These are phyloP conservation scores for Eutrema japonicum DNA, from an alignment of 345 rosid species.

Conservation along the genomic window DNA sequence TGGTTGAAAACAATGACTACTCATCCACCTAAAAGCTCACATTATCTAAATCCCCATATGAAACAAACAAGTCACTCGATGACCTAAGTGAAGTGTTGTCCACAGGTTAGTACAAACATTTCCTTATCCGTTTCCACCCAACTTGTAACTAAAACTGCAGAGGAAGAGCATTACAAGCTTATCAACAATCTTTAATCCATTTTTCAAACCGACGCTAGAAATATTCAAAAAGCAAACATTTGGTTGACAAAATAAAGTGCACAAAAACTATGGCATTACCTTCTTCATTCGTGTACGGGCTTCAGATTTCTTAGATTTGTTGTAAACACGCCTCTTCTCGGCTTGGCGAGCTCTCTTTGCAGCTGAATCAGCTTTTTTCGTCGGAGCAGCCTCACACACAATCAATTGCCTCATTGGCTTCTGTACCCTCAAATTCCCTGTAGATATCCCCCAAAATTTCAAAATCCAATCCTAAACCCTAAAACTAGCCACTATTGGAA, in stretches of 20 bases:
- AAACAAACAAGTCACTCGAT: slow-evolving; percentile 6
- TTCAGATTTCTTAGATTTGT: slow-evolving; percentile 91
- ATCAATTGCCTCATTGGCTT: slow-evolving; percentile 55
- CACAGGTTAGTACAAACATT: slow-evolving; percentile 19
- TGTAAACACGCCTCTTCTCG: slow-evolving; percentile 78
- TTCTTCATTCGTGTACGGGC: slow-evolving; percentile 89
- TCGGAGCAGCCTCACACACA: slow-evolving; percentile 80
- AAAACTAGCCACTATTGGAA: neutral
- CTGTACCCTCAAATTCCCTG: slow-evolving; percentile 57
- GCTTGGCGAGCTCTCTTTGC: slow-evolving; percentile 84
- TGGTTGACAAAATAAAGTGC: neutral
- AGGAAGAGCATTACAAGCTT: slow-evolving; percentile 8
- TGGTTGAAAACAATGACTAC: neutral
- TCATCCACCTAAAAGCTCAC: slow-evolving; percentile 3
- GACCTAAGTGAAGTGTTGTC: neutral
- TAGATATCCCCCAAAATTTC: neutral
- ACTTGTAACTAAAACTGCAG: neutral
- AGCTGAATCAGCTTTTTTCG: slow-evolving; percentile 81
- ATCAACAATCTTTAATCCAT: slow-evolving; percentile 4
- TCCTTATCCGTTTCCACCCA: neutral
- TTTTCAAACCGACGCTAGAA: neutral
- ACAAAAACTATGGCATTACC: slow-evolving; percentile 47
- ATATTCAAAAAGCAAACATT: neutral
- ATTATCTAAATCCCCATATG: neutral
- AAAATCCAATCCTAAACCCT: slow-evolving; percentile 1